Evolutionary conservation across 2,329 filamentous ascomycete species (phyloP), one percentile per base, ranked within the genome.

Genomic region (Fusarium agapanthi): DNA sequence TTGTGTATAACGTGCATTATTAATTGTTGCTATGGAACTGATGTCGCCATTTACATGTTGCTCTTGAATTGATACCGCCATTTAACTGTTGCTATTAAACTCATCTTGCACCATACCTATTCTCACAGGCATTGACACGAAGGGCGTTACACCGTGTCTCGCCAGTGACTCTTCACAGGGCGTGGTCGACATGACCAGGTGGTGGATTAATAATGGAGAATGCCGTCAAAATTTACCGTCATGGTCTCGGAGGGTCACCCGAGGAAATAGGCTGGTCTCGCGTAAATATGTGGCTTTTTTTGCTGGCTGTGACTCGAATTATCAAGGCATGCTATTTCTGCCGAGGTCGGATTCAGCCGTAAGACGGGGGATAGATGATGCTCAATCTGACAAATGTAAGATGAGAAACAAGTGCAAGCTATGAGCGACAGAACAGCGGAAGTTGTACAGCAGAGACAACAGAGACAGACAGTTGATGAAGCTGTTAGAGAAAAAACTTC

Each of bases 171-270:
- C 45, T 35, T 57, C 55, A 62, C 66, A 73, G 70, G 71, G 71
- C 71, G 71, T 35, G 43, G 22, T 62, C 61, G 71, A 73, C 71
- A 72, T 53, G 67, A 30, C 63, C 67, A 43, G 71, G 55, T 58
- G 34, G 61, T 68, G 55, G 67, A 71, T 73, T 73, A 73, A 71
- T 71, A 73, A 73, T 73, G 66, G 60, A 50, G 56, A 70, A 67
- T 22, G 24, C 54, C 56, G 47, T 41, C 45, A 14, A 68, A 50
- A 54, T 13, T 37, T 43, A 63, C 56, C 65, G 40, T 57, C 9
- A n/a, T 43, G 51, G 65, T 45, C 43, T 48, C 47, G 47, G 54
- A 32, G 18, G 37, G 40, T 58, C 32, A 12, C 24, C 34, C 62
- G 43, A 66, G 20, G 13, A 61, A 40, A 47, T 61, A 22, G 35